Base-by-base conservation (phyloP, 2,329 filamentous ascomycete genomes). In the Phaeosphaeriaceae sp. region DNA sequence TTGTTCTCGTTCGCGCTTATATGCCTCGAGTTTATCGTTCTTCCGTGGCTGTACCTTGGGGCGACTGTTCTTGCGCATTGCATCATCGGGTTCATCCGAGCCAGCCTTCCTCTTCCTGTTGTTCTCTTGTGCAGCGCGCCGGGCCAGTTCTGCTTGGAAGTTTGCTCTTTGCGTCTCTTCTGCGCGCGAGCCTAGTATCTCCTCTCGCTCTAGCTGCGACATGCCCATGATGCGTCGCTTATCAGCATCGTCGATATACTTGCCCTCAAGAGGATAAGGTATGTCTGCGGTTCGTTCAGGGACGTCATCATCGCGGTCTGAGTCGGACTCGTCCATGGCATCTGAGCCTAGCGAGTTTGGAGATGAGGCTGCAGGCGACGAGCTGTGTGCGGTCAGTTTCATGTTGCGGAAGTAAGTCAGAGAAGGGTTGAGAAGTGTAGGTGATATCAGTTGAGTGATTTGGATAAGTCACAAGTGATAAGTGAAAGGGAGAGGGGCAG, bases 131-230 rank as follows among this genome's bases (percentile, higher is more conserved):
- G 87, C 75, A 72, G 95, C 82, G 52, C 95, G 85, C 63, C 89
- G 87, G 52, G 89, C 89, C 41, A 97, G 83, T 55, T 92, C 85
- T 39, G 87, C 82, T 66, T 94, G 91, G 75, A 96, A 93, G 51
- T 88, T 84, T 62, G 89, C 87, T 43, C 87, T 86, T 66, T 94
- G 89, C 49, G 92, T 87, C 71, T 94, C 87, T 63, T 90, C 86
- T 29, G 88, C 87, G 58, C 94, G 90, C 61, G 96, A 90, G 16
- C 92, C 93, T 6, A 99, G 83, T 36, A 96, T 87, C 69, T 91
- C 86, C 74, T 99, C 94, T 55, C 93, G 88, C 68, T 96, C 87
- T 42, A 97, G 87, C 76, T 97, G 92, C 23, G 92, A 87, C 83
- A 97, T 86, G 48, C 81, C 83, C 82, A 94, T 87, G 54, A 99